These are phyloP conservation scores for Diplodia mutila DNA, from an alignment of 2,329 filamentous ascomycete genomes.

Conservation along the genomic window DNA sequence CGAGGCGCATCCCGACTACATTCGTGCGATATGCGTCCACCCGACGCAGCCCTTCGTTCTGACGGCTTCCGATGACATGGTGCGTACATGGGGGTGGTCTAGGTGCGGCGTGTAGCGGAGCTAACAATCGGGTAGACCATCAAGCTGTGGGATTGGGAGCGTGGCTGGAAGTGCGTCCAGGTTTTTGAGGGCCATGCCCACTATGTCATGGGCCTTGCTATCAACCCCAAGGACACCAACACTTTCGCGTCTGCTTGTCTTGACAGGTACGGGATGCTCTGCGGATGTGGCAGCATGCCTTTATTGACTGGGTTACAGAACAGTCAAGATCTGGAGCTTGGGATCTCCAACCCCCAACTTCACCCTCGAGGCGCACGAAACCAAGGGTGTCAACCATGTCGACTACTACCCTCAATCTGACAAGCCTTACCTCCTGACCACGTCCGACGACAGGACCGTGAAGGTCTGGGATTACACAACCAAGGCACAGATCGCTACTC, in stretches of 20 bases:
- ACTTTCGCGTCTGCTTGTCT: conserved; percentile 92
- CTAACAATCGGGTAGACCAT: conserved; percentile 58
- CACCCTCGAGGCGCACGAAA: conserved; percentile 94
- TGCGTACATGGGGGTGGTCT: conserved; percentile 42
- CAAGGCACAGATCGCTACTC: conserved; percentile 92
- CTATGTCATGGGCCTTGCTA: conserved; percentile 95
- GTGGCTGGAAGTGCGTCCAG: conserved; percentile 96
- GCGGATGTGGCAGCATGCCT: neutral
- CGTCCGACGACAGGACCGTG: conserved; percentile 93
- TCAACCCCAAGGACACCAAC: conserved; percentile 86
- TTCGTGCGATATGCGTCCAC: conserved; percentile 93
- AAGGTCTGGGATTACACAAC: conserved; percentile 99
- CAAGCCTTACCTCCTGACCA: conserved; percentile 88
- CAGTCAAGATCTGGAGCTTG: conserved; percentile 97
- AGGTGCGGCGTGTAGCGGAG: neutral
- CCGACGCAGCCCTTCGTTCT: conserved; percentile 94
- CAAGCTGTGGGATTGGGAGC: conserved; percentile 99
- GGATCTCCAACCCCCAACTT: conserved; percentile 94
- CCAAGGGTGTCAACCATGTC: conserved; percentile 96
- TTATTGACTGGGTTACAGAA: conserved; percentile 53
- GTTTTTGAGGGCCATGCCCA: conserved; percentile 95
- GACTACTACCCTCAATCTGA: conserved; percentile 77
- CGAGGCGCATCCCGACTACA: conserved; percentile 97
- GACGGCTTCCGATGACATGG: conserved; percentile 95
- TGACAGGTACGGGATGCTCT: conserved; percentile 53